phyloP scores from a whole-genome alignment of 2,329 filamentous ascomycete genomes.

The Fusarium subglutinans region DNA sequence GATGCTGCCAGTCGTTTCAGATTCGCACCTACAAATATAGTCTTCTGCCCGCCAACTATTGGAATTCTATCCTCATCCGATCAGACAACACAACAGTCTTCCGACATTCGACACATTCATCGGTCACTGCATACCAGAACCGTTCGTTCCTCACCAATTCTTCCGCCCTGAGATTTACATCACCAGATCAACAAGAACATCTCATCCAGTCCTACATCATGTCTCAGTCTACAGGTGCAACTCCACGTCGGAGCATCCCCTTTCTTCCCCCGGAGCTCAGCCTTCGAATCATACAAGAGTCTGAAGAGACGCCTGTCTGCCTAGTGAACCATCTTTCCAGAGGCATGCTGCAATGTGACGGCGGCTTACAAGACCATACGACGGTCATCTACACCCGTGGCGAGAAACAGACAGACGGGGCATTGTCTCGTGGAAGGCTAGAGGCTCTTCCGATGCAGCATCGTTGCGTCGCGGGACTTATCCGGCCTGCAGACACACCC shows the following conservation, averaged over 20 bases:
- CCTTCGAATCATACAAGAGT: neutral
- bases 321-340: neutral
- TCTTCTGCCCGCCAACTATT: neutral
- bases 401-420: neutral
- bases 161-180: neutral
- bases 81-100: neutral
- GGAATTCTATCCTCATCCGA: neutral
- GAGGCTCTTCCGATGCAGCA: neutral
- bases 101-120: neutral
- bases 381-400: neutral
- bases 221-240: neutral
- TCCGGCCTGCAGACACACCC: neutral
- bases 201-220: neutral
- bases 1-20: accelerated
- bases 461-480: neutral
- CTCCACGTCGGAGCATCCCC: neutral
- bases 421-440: neutral
- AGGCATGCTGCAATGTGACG: neutral
- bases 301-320: neutral
- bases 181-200: no score
- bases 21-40: neutral
- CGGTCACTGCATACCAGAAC: neutral
- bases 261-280: neutral
- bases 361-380: neutral
- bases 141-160: neutral